Percentiles rank a stretch among this genome's conserved stretches.
Evolutionary conservation across 495 filamentous ascomycete species (phyloP).

Genomic region (Penicillium goetzii): DNA sequence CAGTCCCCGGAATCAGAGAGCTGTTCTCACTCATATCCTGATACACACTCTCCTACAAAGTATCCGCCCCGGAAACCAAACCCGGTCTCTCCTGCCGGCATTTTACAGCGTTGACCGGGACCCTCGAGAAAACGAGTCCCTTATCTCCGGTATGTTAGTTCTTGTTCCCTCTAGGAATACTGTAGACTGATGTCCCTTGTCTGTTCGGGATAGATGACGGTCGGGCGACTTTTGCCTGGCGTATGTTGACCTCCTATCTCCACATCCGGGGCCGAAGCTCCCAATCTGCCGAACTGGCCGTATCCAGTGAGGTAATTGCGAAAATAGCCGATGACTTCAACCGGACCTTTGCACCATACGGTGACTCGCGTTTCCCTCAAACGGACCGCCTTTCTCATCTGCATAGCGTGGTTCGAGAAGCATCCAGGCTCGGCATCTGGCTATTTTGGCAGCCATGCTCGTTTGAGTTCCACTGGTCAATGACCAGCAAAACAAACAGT

Average conservation of each 20-base stretch:
- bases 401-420: slow-evolving; percentile 18
- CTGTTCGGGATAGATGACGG: background rate
- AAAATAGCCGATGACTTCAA: slow-evolving; percentile 26
- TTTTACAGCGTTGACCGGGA: slow-evolving; percentile 13
- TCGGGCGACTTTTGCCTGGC: slow-evolving; percentile 29
- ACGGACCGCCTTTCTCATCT: slow-evolving; percentile 24
- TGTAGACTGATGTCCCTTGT: slow-evolving; percentile 8
- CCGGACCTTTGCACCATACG: slow-evolving; percentile 26
- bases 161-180: background rate
- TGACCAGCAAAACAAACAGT: background rate
- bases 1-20: slow-evolving; percentile 17
- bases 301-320: slow-evolving; percentile 9
- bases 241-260: slow-evolving; percentile 32
- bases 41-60: slow-evolving; percentile 20
- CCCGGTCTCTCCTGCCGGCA: slow-evolving; percentile 23
- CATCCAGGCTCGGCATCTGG: slow-evolving; percentile 30
- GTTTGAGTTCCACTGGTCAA: slow-evolving; percentile 28
- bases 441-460: slow-evolving; percentile 35
- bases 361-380: slow-evolving; percentile 16
- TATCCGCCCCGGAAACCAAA: slow-evolving; percentile 20
- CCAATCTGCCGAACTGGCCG: background rate
- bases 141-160: background rate
- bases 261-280: background rate
- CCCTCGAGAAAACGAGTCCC: background rate
- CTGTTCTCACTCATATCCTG: slow-evolving; percentile 29